These are phyloP conservation scores for Fraxinus paxiana DNA, from an alignment of 305 asterid genomes.

Conservation along the genomic window DNA sequence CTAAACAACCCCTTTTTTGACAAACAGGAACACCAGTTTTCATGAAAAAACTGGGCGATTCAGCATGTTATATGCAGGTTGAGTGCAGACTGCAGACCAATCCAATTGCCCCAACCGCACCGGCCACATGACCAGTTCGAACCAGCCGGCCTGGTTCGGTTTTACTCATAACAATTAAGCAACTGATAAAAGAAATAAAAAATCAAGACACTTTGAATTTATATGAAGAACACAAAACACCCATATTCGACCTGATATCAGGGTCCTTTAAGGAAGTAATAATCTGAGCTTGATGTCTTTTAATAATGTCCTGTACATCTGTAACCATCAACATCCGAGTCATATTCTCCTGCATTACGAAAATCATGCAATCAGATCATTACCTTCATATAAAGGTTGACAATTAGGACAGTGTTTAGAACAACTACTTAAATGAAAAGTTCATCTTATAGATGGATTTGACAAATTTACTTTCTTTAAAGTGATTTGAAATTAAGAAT, in stretches of 20 bases:
- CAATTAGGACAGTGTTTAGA: not conserved
- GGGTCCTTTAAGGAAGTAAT: constrained; percentile 97
- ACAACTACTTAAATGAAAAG: not conserved
- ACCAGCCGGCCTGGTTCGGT: not conserved
- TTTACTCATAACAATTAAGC: not conserved
- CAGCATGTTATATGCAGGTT: not conserved
- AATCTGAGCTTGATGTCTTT: constrained; percentile 99
- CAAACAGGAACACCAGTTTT: not conserved
- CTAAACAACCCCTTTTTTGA: not conserved
- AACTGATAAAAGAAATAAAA: not conserved
- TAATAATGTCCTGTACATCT: constrained; percentile 91
- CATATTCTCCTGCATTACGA: constrained; percentile 87
- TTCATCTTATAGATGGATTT: not conserved
- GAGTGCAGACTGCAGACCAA: not conserved
- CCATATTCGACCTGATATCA: constrained; percentile 72
- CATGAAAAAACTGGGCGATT: not conserved
- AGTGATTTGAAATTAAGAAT: not conserved
- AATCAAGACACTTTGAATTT: not conserved
- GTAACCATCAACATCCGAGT: constrained; percentile 98
- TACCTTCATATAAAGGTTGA: not conserved
- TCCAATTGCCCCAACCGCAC: not conserved
- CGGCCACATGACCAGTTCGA: not conserved
- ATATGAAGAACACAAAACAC: constrained; percentile 23
- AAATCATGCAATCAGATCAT: constrained; percentile 27
- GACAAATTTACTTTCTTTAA: not conserved